Evolutionary conservation across 148 eudicot genomes (phyloP).

Genomic region (Cornus kousa): DNA sequence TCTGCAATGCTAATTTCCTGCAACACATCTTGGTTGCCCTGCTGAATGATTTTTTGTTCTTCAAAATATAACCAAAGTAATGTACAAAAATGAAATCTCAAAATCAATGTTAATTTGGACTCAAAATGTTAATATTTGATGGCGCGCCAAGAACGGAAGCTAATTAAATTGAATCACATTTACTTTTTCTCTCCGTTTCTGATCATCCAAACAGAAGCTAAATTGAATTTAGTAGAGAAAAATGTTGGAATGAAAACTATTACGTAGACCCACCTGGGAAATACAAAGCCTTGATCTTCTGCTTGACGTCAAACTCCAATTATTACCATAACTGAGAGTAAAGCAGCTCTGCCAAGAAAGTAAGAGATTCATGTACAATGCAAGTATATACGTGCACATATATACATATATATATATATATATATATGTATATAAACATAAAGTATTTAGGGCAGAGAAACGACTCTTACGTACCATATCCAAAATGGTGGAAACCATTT

Average conservation of each 20-base stretch:
- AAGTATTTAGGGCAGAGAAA: background rate
- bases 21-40: too few species aligned
- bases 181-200: background rate
- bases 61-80: too few species aligned
- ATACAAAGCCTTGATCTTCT: conserved; percentile 15
- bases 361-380: background rate
- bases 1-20: too few species aligned
- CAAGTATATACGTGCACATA: background rate
- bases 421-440: background rate
- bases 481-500: conserved; percentile 1
- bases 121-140: too few species aligned
- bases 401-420: background rate
- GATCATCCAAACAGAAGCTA: background rate
- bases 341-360: background rate
- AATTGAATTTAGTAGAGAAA: background rate
- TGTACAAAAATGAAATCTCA: too few species aligned
- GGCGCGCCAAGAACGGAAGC: too few species aligned
- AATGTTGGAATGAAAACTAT: background rate
- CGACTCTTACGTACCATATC: background rate
- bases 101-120: too few species aligned
- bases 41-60: too few species aligned
- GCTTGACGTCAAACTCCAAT: conserved; percentile 8
- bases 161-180: background rate
- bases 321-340: background rate
- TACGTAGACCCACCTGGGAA: conserved; percentile 22